phyloP scores from a whole-genome alignment of 495 filamentous ascomycete species.

The Hyaloscypha finlandica region DNA sequence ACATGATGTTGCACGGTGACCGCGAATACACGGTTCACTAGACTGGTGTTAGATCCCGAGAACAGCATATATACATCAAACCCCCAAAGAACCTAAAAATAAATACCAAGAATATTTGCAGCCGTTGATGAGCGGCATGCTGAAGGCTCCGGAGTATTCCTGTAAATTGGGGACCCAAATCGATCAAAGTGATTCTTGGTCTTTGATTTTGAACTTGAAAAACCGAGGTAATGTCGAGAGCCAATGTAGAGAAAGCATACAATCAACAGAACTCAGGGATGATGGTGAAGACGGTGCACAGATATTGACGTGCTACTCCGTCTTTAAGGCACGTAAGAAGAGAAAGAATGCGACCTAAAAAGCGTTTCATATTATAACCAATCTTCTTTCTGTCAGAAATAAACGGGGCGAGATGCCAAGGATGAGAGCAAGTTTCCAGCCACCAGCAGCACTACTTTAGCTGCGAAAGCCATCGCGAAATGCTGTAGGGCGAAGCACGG shows the following conservation, averaged over 20 bases:
- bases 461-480: not conserved
- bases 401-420: slow-evolving; percentile 1
- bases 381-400: not conserved
- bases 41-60: not conserved
- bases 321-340: not conserved
- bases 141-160: not conserved
- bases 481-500: not conserved
- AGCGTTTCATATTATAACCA: not conserved
- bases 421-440: slow-evolving; percentile 18
- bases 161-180: not conserved
- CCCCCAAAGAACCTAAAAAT: not conserved
- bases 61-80: not conserved
- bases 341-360: not conserved
- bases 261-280: not conserved
- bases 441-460: not conserved
- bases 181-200: not conserved
- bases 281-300: not conserved
- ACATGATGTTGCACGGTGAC: slow-evolving; percentile 67
- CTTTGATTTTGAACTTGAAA: not conserved
- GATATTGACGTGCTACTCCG: not conserved
- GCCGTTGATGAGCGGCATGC: slow-evolving; percentile 32
- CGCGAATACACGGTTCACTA: slow-evolving; percentile 65
- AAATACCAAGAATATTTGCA: slow-evolving; percentile 31
- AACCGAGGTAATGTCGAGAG: not conserved
- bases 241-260: not conserved